A percentile compares a stretch with the other conserved stretches of the same genome.
Evolutionary conservation across 495 filamentous ascomycete species (phyloP).

Genomic region (Daldinia bambusicola): DNA sequence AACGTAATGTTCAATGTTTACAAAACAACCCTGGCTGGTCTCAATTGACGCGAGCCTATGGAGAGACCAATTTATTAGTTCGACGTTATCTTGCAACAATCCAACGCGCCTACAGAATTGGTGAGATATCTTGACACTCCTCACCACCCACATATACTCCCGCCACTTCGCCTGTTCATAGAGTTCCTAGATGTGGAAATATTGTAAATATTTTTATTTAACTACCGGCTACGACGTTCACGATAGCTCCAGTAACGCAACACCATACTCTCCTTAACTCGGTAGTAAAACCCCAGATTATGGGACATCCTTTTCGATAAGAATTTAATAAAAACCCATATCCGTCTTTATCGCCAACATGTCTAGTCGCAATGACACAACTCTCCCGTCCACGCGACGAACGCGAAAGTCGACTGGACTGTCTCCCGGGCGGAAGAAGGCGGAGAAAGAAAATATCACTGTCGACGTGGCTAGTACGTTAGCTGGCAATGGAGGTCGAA

Average conservation of each 20-base stretch:
- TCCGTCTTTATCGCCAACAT: constrained; percentile 48
- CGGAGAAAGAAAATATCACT: constrained; percentile 79
- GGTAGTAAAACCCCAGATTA: constrained; percentile 5
- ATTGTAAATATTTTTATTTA: not conserved
- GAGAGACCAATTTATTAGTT: constrained; percentile 17
- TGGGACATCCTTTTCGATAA: constrained; percentile 12
- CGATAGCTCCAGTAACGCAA: constrained; percentile 19
- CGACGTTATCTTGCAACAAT: not conserved
- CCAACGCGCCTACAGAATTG: constrained; percentile 2
- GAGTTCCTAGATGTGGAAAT: not conserved
- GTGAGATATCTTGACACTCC: constrained; percentile 6
- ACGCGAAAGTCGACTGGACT: constrained; percentile 83
- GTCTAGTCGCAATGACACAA: constrained; percentile 58
- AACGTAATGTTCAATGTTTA: constrained; percentile 14
- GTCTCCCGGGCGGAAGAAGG: constrained; percentile 60
- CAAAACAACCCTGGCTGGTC: constrained; percentile 11
- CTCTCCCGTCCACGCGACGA: constrained; percentile 65
- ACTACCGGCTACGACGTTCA: constrained; percentile 5
- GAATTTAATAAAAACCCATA: constrained; percentile 3
- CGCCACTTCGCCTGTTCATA: not conserved
- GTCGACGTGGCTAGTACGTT: constrained; percentile 62
- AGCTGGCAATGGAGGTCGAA: constrained; percentile 58
- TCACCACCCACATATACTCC: no score
- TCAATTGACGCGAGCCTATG: constrained; percentile 11
- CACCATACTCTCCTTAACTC: not conserved